Base-by-base conservation (phyloP, 225 moss, liverwort and hornwort species). In the Bryum argenteum region DNA sequence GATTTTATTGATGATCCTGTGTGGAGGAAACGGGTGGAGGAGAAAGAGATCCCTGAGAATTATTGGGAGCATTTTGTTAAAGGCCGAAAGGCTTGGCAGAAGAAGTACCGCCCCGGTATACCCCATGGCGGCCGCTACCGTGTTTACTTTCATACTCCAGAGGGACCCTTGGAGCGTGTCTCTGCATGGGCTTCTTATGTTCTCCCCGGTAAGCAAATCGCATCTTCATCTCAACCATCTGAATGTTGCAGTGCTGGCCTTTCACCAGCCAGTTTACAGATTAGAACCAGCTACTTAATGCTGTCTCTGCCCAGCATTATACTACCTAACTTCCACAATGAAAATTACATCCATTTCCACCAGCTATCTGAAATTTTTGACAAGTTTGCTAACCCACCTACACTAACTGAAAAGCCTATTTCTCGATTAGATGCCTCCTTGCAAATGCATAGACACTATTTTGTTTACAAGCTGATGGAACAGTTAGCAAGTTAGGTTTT, bases 141-240 rank as follows among this genome's bases (percentile, higher is more conserved):
- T 51, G 88, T 86, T 58, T 84, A 92, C 77, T 1, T 98, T 16
- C 91, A 94, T 66, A 98, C 94, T 44, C 82, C 87, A 28, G 98
- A 98, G 59, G 98, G 98, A 22, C 83, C 98, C 9, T 65, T 98
- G 80, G 87, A 92, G 78, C 92, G 98, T 18, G 85, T 98, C 48
- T 90, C 94, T 61, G 89, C 98, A 19, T 98, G 92, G 88, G 94
- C 98, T 65, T 82, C 84, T 20, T 98, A 94, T 73, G 92, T 98
- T 5, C 70, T 84, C 59, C 98, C 94, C 67, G 98, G 98, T 98
- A 85, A 73, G 67, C 40, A 71, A 58, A 43, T 59, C n/a, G 42
- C 52, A 81, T 45, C 61, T 41, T n/a, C 51, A 56, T 7, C 48
- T 51, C 56, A 51, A 55, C n/a, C 14, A 45, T 42, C 58, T 59